Base-by-base conservation (phyloP, 2,329 filamentous ascomycete genomes). In the Delphinella strobiligena region DNA sequence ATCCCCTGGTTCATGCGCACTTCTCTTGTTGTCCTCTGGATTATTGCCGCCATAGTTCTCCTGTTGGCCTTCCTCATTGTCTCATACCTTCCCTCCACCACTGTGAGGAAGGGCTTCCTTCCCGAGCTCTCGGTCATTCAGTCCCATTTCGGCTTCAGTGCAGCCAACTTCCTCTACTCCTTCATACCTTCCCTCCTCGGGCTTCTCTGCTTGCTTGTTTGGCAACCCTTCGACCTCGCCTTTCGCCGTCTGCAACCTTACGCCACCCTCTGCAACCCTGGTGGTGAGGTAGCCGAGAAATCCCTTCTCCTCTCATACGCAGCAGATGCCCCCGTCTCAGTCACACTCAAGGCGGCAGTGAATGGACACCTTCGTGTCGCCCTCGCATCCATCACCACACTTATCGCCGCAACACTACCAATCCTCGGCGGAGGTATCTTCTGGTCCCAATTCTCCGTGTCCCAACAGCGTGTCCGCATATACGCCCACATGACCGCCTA, bases 91-190 rank as follows among this genome's bases (percentile, higher is more conserved):
- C 67, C 88, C 44, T 77, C 80, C 30, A 66, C 70, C 7, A 71
- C 74, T 9, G 68, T 93, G 19, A 62, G 72, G 29, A 57, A 68
- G 5, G 88, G 87, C 7, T 95, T 93, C 57, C 58, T 70, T 5
- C 86, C 88, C 2, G 64, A 70, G 5, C 64, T 94, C 1, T 63
- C 68, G 8, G 76, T 50, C n/a, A 44, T 49, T 4, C 54, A 59
- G 30, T 53, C 49, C 49, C 46, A 29, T 5, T 50, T 53, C 18
- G 83, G 81, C 14, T 95, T 93, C 60, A 93, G 85, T 1, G 68
- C 83, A 1, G 84, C 86, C 36, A 86, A 94, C 60, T 95, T 95
- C 61, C 63, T 94, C 37, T 95, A 87, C 65, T 77, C 74, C 45
- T 86, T 88, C 59, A 41, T 88, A 16, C 82, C 83, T 1, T 74